phyloP scores from a whole-genome alignment of 1,284 basidiomycete genomes.

The Cutaneotrichosporon mucoides region DNA sequence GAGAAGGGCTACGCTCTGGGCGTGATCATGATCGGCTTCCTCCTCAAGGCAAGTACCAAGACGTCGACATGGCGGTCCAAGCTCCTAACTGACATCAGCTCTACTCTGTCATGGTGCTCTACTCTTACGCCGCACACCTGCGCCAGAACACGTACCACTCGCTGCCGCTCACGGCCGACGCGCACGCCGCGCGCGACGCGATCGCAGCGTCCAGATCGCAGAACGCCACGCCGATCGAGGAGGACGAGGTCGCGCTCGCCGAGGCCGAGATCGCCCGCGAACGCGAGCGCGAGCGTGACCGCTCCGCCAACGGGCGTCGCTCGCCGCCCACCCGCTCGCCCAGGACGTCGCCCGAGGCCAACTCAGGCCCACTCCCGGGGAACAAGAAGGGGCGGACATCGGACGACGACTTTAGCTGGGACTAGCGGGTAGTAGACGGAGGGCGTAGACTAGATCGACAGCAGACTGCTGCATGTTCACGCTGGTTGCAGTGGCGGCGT shows the following conservation, averaged over 20 bases:
- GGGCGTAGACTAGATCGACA: no score
- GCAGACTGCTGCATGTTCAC: no score
- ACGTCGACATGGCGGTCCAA: no score
- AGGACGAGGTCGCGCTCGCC: slow-evolving; percentile 11
- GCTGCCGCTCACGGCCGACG: slow-evolving; percentile 58
- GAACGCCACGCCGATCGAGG: not conserved
- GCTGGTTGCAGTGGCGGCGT: no score
- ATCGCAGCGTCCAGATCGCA: not conserved
- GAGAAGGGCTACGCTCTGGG: slow-evolving; percentile 77
- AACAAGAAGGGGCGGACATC: slow-evolving; percentile 7
- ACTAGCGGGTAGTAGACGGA: slow-evolving; percentile 12
- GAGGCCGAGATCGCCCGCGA: slow-evolving; percentile 13
- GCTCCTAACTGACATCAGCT: slow-evolving; percentile 55
- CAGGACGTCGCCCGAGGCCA: not conserved
- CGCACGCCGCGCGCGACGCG: slow-evolving; percentile 3
- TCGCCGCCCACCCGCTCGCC: not conserved
- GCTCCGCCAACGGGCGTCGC: not conserved
- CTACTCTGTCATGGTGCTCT: slow-evolving; percentile 85
- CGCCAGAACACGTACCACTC: slow-evolving; percentile 85
- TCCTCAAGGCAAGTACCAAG: slow-evolving; percentile 67
- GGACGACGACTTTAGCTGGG: slow-evolving; percentile 37
- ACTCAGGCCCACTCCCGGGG: not conserved
- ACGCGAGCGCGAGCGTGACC: not conserved
- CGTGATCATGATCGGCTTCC: slow-evolving; percentile 75
- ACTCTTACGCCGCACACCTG: slow-evolving; percentile 91